A percentile compares a stretch with the other conserved stretches of the same genome.
Conservation (phyloP, 768 basidiomycete genomes). For the Trichaptum fuscoviolaceum region DNA sequence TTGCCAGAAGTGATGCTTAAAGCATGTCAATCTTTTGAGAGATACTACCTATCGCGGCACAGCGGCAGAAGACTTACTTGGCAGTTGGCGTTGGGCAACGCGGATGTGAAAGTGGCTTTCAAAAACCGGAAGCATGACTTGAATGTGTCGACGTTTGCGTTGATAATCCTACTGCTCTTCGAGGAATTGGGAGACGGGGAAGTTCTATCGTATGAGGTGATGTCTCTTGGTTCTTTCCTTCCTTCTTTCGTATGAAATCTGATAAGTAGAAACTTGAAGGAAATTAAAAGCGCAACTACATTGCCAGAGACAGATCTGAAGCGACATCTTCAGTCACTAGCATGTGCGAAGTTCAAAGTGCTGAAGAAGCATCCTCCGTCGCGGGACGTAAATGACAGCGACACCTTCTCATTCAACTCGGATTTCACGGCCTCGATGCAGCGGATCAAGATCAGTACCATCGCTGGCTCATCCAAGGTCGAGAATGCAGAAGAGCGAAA, state of each 20-base stretch:
- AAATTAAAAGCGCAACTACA: constrained; percentile 70
- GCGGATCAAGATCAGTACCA: constrained; percentile 89
- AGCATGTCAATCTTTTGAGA: constrained; percentile 74
- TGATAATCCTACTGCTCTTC: constrained; percentile 86
- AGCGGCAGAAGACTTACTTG: constrained; percentile 87
- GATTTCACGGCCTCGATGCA: constrained; percentile 78
- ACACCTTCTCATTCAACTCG: constrained; percentile 86
- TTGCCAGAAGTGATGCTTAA: constrained; percentile 61
- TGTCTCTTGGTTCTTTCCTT: constrained; percentile 18
- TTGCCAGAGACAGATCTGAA: constrained; percentile 77
- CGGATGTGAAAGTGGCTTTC: constrained; percentile 82
- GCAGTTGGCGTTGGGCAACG: constrained; percentile 87
- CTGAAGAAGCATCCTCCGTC: constrained; percentile 88
- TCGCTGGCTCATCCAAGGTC: constrained; percentile 65
- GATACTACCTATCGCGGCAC: constrained; percentile 86
- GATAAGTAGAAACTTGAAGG: constrained; percentile 38
- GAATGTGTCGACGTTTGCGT: constrained; percentile 85
- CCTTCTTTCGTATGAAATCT: constrained; percentile 5
- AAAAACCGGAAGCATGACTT: constrained; percentile 78
- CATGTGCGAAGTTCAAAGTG: constrained; percentile 91
- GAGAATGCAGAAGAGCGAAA: constrained; percentile 83
- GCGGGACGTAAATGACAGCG: constrained; percentile 68
- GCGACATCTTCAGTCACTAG: constrained; percentile 92
- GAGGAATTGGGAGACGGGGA: constrained; percentile 65
- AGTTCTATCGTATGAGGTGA: constrained; percentile 69